Base-by-base conservation (phyloP, 768 basidiomycete species). In the Cystobasidium tubakii region DNA sequence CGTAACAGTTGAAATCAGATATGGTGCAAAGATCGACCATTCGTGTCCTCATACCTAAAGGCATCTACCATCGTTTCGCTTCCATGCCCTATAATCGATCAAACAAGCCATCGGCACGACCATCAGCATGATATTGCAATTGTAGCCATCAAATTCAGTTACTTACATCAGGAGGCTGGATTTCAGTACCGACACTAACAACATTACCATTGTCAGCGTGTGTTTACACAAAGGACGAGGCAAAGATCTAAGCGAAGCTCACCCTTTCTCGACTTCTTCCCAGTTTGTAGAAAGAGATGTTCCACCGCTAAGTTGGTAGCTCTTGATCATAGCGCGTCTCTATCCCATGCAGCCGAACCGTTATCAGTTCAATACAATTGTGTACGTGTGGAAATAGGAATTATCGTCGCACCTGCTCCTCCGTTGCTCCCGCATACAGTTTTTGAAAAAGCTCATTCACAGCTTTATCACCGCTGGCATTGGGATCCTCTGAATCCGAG, bases 221-320 rank as follows among this genome's bases (percentile, higher is more conserved):
- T n/a, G n/a, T n/a, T n/a, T n/a, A n/a, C n/a, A n/a, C n/a, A n/a
- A n/a, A n/a, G n/a, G n/a, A n/a, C n/a, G n/a, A n/a, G n/a, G n/a
- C n/a, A n/a, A n/a, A n/a, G n/a, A n/a, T n/a, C n/a, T n/a, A n/a
- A n/a, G 39, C 57, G 6, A 60, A 34, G 25, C 57, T 60, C 21
- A 29, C 50, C 73, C 84, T 83, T 89, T 89, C 75, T 81, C 83
- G 19, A 99, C 92, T 76, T 92, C 91, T 3, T 87, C 87, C 95
- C 95, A 99, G 81, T 96, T 92, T 0, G 95, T 99, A 82, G 91
- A 93, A 46, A 99, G 84, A 0, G 92, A 89, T 10, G 96, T 99
- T 9, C 96, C 96, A 7, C 54, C 33, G 54, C 69, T 36, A 1
- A 71, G 50, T 34, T 78, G 78, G 81, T 91, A 97, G 80, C 91